Evolutionary conservation across 129 eudicot species (phyloP), one percentile per base, ranked within the genome.

Genomic region (Chrysanthemum lavandulifolium): DNA sequence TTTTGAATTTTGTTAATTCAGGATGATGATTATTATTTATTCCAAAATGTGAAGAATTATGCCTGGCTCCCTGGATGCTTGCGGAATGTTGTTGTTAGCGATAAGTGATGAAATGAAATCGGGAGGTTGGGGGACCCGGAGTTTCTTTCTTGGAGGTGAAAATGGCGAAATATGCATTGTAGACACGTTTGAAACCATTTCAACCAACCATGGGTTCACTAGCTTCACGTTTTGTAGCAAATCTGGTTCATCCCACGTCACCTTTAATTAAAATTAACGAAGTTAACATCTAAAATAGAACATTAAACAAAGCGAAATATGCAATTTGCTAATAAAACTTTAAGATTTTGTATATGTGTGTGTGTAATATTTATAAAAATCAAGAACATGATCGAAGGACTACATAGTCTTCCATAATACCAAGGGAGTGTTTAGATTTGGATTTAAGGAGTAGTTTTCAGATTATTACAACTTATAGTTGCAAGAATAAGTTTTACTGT

Each of bases 51-150:
- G 78, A 84, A 52, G 65, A 71, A 77, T 84, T 73, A 78, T 93
- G 98, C 98, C 98, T 93, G 98, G 97, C 90, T 93, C 98, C 97
- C 98, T 93, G 98, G 84, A 90, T 83, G 92, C 97, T 90, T 55
- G 91, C 65, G 61, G 78, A 61, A 74, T 71, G 49, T 63, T 25
- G 79, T 81, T 82, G 82, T 77, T 67, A 76, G 68, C 25, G 21
- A 74, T 79, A 54, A 84, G 61, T 43, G 94, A 57, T 48, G 90
- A 79, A 73, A 75, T 77, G 3, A 83, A 80, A 40, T 89, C 92
- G 2, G 89, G 78, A 7, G 83, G 78, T 67, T 85, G 91, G 9
- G 88, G 81, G 48, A 85, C 27, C 60, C 96, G 73, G 54, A 73
- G 68, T 73, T 89, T 89, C 80, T 93, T 93, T 62, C 91, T 84